Conservation (phyloP, 306 rosid genomes). For the Oemleria cerasiformis region DNA sequence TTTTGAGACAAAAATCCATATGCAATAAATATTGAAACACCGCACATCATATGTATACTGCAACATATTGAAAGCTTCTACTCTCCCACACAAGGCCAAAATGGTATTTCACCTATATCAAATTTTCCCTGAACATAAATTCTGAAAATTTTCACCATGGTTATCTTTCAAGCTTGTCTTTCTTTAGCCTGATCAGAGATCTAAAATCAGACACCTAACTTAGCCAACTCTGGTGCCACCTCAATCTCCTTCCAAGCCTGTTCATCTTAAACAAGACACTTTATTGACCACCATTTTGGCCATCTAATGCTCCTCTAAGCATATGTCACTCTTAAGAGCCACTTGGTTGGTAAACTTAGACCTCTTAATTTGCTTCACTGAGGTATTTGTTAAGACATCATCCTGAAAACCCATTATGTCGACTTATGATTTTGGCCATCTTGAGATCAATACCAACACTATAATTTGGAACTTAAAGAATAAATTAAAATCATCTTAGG, state of each 20-base stretch:
- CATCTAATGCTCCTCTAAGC: conserved; percentile 6
- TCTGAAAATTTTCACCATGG: no score
- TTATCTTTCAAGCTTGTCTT: no score
- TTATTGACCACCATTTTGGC: not conserved
- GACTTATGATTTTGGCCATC: conserved; percentile 3
- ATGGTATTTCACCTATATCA: not conserved
- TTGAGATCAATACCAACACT: not conserved
- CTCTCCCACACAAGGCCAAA: not conserved
- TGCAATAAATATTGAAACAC: not conserved
- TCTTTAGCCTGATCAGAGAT: no score
- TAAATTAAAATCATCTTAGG: not conserved
- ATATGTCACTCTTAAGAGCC: conserved; percentile 1
- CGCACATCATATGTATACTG: not conserved
- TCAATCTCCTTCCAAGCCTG: not conserved
- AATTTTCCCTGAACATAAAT: no score
- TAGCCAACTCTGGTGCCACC: not conserved
- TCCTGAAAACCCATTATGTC: not conserved
- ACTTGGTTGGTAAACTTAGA: conserved; percentile 2
- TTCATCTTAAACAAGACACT: not conserved
- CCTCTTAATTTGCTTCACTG: not conserved
- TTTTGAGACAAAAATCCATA: not conserved
- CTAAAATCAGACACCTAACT: conserved; percentile 1
- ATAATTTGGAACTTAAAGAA: not conserved
- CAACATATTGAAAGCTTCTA: no score
- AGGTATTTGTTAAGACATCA: conserved; percentile 1